Evolutionary conservation across 768 basidiomycete species (phyloP).

Genomic region (Naganishia friedmannii): DNA sequence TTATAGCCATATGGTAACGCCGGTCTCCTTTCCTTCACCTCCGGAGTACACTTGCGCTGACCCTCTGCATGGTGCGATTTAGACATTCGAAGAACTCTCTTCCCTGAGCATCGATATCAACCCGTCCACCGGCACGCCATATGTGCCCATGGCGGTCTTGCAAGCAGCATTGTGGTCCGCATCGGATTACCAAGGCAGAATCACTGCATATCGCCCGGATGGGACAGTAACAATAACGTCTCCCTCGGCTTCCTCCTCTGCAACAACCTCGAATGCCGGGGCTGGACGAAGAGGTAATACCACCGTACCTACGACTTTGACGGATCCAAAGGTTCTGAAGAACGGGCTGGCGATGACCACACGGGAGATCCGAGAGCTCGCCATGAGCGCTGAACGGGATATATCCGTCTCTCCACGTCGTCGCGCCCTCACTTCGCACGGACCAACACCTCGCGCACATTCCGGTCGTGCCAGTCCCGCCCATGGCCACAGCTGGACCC

Average conservation of each 20-base stretch:
- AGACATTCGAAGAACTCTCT: slow-evolving; percentile 78
- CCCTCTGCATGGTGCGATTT: neutral
- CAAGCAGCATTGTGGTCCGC: slow-evolving; percentile 74
- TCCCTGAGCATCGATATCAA: slow-evolving; percentile 71
- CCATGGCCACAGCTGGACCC: neutral
- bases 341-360: neutral
- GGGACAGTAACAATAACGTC: slow-evolving; percentile 7
- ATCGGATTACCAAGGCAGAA: slow-evolving; percentile 46
- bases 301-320: neutral
- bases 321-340: neutral
- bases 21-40: neutral
- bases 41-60: no score
- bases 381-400: neutral
- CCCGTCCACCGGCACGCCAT: slow-evolving; percentile 65
- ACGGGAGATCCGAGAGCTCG: neutral
- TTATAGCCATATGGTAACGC: slow-evolving; percentile 76
- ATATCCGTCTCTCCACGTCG: neutral
- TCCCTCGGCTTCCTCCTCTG: neutral
- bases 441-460: neutral
- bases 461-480: neutral
- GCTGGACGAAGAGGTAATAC: no score
- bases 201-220: slow-evolving; percentile 32
- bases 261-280: no score
- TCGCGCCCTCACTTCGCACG: neutral
- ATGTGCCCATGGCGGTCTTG: slow-evolving; percentile 65